Evolutionary conservation across 345 rosid genomes (phyloP).

Genomic region (Camelina sativa): DNA sequence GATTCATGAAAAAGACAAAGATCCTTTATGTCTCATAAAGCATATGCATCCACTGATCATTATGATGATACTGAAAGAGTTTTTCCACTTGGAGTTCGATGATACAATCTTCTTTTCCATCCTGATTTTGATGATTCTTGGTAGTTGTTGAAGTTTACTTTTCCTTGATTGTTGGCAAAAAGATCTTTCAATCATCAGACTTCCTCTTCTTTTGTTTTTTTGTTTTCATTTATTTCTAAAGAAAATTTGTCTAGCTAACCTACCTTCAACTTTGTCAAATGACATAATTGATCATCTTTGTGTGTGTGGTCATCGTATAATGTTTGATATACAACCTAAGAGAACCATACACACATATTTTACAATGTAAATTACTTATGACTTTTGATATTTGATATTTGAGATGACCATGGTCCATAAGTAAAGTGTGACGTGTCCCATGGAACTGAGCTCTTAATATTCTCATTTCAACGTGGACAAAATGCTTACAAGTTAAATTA

Average conservation of each 20-base stretch:
- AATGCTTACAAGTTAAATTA: slow-evolving; percentile 14
- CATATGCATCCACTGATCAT: slow-evolving; percentile 37
- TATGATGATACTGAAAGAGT: slow-evolving; percentile 12
- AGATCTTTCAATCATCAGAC: slow-evolving; percentile 31
- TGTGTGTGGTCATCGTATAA: neutral
- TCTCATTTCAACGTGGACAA: slow-evolving; percentile 25
- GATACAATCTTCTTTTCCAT: slow-evolving; percentile 31
- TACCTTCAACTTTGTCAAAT: slow-evolving; percentile 23
- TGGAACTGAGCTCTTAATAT: slow-evolving; percentile 1
- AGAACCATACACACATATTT: slow-evolving; percentile 1
- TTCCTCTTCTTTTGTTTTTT: neutral
- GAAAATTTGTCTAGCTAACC: slow-evolving; percentile 5
- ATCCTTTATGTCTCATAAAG: slow-evolving; percentile 41
- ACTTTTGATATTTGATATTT: slow-evolving; percentile 13
- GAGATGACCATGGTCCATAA: neutral
- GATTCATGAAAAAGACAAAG: slow-evolving; percentile 41
- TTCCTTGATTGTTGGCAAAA: slow-evolving; percentile 45
- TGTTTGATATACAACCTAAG: neutral
- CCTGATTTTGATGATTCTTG: slow-evolving; percentile 20
- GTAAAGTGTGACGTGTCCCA: slow-evolving; percentile 21
- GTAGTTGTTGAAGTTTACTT: slow-evolving; percentile 2
- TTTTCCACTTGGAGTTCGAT: slow-evolving; percentile 39
- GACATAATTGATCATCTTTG: neutral
- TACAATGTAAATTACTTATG: neutral
- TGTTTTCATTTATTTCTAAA: neutral